These are phyloP conservation scores for Barnettozyma pratensis DNA, from an alignment of 805 yeast genomes.

Conservation along the genomic window DNA sequence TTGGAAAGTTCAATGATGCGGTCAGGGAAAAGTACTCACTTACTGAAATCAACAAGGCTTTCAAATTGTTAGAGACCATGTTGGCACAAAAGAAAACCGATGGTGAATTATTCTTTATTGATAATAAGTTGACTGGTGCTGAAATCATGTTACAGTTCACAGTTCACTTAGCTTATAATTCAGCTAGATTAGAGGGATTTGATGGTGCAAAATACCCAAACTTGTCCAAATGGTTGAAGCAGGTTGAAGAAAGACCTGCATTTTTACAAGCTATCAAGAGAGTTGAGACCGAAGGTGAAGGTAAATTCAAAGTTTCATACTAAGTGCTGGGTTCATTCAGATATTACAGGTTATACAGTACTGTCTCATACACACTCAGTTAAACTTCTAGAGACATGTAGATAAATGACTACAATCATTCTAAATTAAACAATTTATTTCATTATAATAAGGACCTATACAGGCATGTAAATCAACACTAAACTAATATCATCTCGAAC, in stretches of 20 bases:
- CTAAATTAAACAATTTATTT: too few relatives aligned
- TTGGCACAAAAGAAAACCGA: conserved; percentile 15
- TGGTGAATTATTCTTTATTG: conserved; percentile 36
- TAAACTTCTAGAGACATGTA: too few relatives aligned
- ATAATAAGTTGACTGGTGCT: conserved; percentile 46
- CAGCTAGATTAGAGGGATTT: conserved; percentile 13
- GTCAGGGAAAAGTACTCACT: conserved; percentile 44
- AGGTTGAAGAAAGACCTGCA: conserved; percentile 24
- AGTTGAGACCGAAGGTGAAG: conserved; percentile 3
- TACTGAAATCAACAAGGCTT: conserved; percentile 38
- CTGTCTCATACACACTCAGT: too few relatives aligned
- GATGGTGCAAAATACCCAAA: conserved; percentile 23
- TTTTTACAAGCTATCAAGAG: conserved; percentile 41
- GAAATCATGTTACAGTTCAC: conserved; percentile 47
- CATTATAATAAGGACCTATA: too few relatives aligned
- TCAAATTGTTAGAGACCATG: conserved; percentile 37
- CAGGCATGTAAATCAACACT: too few relatives aligned
- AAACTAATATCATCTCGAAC: too few relatives aligned
- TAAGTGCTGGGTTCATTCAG: neutral
- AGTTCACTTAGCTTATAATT: conserved; percentile 24
- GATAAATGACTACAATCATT: too few relatives aligned
- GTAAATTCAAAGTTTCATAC: neutral
- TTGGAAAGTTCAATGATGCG: conserved; percentile 37
- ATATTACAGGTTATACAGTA: too few relatives aligned
- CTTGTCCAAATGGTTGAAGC: conserved; percentile 23